Base-by-base conservation (phyloP, 306 rosid species). In the Rosa lucieae region DNA sequence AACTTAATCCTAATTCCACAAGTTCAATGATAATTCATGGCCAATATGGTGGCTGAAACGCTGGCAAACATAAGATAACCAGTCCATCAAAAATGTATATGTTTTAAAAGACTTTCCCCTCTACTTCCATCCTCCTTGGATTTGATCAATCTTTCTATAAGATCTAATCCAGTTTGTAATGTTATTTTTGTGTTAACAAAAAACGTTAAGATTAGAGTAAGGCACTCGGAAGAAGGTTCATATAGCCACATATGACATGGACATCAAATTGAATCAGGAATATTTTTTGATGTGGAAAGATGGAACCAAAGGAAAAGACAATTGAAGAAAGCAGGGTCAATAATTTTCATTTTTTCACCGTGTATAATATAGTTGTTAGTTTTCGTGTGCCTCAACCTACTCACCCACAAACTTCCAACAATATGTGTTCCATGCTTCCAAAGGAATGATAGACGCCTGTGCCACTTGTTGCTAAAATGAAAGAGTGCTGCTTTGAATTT, bases 401-500 rank as follows among this genome's bases (percentile, higher is more conserved):
- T 87, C 87, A 96, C 99, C 94, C 91, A 90, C 66, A 96, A 87
- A 86, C 88, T 86, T 76, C 83, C 86, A 59, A 81, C 39, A 35
- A 96, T 82, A 82, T 85, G 90, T 62, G 65, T 70, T 61, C 88
- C 85, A 79, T 88, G 93, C 77, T 89, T 91, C 90, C 88, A 87
- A 76, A 96, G 75, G 68, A 93, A 93, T 53, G 90, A 87, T 43
- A 93, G 74, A 15, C 98, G 93, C 85, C 88, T 87, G 79, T 88
- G 74, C 98, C 97, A 96, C 82, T 90, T 89, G 82, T 84, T 96
- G 42, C 86, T 90, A 79, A 89, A 89, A 79, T 88, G 92, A 73
- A 84, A 53, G 75, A 89, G 70, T 46, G 92, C 92, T 11, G 97
- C 96, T 80, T 89, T 91, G 70, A 96, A 61, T 29, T 88, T 91